Evolutionary conservation across 371 early-diverging fungal species (phyloP).

Genomic region (Apophysomyces variabilis): DNA sequence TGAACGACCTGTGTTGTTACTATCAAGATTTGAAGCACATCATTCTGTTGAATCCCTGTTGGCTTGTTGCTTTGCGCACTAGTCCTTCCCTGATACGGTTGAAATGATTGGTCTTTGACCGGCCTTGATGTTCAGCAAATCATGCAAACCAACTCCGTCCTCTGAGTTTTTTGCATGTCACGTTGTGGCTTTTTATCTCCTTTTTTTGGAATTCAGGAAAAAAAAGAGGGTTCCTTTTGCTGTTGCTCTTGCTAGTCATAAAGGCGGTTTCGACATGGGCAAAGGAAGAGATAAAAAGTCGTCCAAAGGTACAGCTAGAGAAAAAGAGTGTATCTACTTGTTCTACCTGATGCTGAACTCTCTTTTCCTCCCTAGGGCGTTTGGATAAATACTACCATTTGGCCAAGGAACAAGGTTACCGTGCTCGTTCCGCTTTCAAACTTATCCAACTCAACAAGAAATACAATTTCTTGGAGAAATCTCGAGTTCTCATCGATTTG

Average conservation of each 20-base stretch:
- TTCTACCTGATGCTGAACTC: background rate
- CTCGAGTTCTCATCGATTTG: conserved; percentile 95
- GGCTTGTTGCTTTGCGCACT: no score
- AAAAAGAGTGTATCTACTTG: background rate
- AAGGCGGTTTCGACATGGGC: conserved; percentile 25
- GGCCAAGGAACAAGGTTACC: conserved; percentile 99
- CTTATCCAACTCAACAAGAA: conserved; percentile 99
- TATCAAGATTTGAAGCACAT: no score
- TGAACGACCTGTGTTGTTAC: no score
- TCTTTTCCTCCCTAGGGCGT: conserved; percentile 66
- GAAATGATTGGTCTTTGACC: background rate
- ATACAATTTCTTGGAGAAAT: conserved; percentile 93
- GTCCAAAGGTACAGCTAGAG: conserved; percentile 44
- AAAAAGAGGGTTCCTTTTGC: background rate
- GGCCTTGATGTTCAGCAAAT: background rate
- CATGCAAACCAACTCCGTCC: background rate
- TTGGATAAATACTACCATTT: conserved; percentile 99
- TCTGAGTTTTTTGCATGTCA: background rate
- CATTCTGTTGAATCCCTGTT: no score
- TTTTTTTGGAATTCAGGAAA: background rate
- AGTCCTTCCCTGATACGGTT: no score
- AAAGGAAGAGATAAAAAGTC: conserved; percentile 55
- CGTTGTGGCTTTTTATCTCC: background rate
- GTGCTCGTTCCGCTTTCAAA: conserved; percentile 99
- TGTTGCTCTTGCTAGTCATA: no score